Base-by-base conservation (phyloP, 371 early-diverging fungal species). In the Rhizopus stolonifer region DNA sequence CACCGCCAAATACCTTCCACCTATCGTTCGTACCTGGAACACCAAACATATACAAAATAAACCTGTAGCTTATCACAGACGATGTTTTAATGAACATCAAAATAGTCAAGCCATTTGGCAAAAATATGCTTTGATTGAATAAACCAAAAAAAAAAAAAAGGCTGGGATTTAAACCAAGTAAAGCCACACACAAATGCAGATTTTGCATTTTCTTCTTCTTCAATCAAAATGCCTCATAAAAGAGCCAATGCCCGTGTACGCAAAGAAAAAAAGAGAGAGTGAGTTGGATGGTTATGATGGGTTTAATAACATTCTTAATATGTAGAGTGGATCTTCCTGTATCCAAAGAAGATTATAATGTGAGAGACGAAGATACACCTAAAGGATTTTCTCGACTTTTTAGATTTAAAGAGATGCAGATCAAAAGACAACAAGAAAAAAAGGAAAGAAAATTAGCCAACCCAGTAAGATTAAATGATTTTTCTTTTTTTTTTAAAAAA, bases 1-100 rank as follows among this genome's bases (percentile, higher is more conserved):
- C 4, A 67, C 70, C 19, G 73, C 66, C 34, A 77, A 67, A 42
- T 65, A 68, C 26, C 29, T 73, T 17, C 77, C 77, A 10, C 73
- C 77, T 1, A 64, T 72, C 45, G 67, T 77, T 6, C 64, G 77
- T n/a, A 71, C 75, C 8, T 75, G 75, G 75, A 49, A 55, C 18
- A 65, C 65, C 14, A 65, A 56, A 46, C 49, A 49, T 21, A 26
- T 46, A 24, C 46, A 58, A 32, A 47, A 42, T 15, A 55, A 46
- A 14, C 64, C 62, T 9, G 43, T 62, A 7, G 60, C 69, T 2
- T 72, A 69, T 31, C 73, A 72, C 55, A 69, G 66, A 67, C 59
- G 63, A 44, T 72, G 73, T 32, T 72, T 59, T 51, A 56, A 55
- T 9, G 69, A 63, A 29, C 49, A 55, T 15, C 49, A 51, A 17